These are phyloP conservation scores for Diaporthe ampelina DNA, from an alignment of 2,329 filamentous ascomycete genomes.

Conservation along the genomic window DNA sequence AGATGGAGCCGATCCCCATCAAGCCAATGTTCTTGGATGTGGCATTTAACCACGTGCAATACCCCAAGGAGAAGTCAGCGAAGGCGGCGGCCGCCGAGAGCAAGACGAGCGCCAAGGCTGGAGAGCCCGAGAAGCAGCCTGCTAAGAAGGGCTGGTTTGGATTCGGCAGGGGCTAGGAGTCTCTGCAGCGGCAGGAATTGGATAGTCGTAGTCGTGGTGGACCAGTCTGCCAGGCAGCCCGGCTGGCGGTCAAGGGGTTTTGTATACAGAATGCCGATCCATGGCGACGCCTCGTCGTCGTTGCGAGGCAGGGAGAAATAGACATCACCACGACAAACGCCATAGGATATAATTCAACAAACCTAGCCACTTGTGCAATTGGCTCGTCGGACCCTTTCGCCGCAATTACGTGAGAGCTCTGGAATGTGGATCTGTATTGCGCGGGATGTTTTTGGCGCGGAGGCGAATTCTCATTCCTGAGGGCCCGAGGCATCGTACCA, in stretches of 20 bases:
- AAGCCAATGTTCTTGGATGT: constrained; percentile 97
- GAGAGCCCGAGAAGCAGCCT: constrained; percentile 59
- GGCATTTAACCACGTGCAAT: constrained; percentile 97
- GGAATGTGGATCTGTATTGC: constrained; percentile 28
- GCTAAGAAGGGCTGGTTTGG: constrained; percentile 84
- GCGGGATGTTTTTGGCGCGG: neutral
- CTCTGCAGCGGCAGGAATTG: constrained; percentile 32
- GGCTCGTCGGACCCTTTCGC: neutral
- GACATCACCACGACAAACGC: constrained; percentile 15
- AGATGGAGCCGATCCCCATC: constrained; percentile 84
- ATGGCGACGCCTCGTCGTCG: constrained; percentile 16
- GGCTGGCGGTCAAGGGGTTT: neutral
- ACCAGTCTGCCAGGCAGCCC: neutral
- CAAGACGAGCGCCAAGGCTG: constrained; percentile 47
- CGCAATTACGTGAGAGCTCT: neutral
- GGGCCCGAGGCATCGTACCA: neutral
- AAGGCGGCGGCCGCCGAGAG: constrained; percentile 46
- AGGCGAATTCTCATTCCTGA: constrained; percentile 28
- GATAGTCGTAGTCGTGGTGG: constrained; percentile 21
- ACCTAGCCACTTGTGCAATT: neutral
- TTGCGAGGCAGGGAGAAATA: neutral
- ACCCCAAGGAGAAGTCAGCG: constrained; percentile 73
- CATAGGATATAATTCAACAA: constrained; percentile 11
- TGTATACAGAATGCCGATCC: constrained; percentile 4
- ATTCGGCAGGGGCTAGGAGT: constrained; percentile 66